These are phyloP conservation scores for Echium plantagineum DNA, from an alignment of 257 asterid genomes.

Conservation along the genomic window DNA sequence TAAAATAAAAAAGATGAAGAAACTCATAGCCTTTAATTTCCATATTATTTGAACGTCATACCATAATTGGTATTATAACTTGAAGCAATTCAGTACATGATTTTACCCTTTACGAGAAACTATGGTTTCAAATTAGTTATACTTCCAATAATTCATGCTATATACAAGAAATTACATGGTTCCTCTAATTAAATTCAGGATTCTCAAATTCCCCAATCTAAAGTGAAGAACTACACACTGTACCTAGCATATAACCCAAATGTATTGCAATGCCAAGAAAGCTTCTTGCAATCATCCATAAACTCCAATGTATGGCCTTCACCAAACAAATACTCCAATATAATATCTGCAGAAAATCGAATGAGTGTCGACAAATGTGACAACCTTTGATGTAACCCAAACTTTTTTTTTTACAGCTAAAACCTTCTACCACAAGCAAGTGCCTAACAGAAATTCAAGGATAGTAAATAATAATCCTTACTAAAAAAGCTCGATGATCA, in stretches of 20 bases:
- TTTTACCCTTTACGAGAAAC: background rate
- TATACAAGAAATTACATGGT: constrained; percentile 1
- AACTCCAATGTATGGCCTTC: constrained; percentile 18
- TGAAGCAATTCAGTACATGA: background rate
- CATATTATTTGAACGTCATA: no score
- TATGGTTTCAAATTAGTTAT: background rate
- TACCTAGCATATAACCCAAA: constrained; percentile 78
- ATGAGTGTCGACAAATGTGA: background rate
- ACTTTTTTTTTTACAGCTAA: background rate
- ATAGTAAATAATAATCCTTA: background rate
- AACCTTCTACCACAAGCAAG: background rate
- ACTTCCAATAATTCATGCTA: background rate
- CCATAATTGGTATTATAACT: background rate
- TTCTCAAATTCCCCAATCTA: constrained; percentile 1
- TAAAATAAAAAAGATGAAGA: background rate
- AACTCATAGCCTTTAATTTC: background rate
- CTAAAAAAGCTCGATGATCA: background rate
- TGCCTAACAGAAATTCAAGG: background rate
- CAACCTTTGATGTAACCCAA: background rate
- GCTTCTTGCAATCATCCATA: constrained; percentile 29
- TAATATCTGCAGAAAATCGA: constrained; percentile 41
- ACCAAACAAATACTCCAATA: constrained; percentile 41
- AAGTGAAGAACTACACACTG: background rate
- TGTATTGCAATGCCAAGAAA: constrained; percentile 67
- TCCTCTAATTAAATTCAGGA: background rate